Base-by-base conservation (phyloP, 106 monocot species). In the Xerophyta viscosa region DNA sequence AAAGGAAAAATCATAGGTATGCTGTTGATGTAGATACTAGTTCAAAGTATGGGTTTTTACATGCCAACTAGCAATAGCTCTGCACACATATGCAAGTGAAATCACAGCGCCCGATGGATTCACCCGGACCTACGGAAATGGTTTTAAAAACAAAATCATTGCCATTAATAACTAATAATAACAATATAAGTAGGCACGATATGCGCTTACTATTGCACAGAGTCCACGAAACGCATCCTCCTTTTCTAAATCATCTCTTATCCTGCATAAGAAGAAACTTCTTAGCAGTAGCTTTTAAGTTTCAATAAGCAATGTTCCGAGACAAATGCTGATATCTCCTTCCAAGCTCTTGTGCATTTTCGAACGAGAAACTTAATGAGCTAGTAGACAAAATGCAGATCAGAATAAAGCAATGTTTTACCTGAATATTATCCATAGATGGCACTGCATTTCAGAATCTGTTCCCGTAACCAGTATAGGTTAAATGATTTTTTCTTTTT, bases 191-290 rank as follows among this genome's bases (percentile, higher is more conserved):
- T 50, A 14, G 10, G 39, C 2, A 24, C 52, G 43, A 43, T 24
- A 44, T 47, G 17, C 11, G 29, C 17, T 10, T 68, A 98, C 98
- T 78, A 98, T 77, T 57, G 86, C 89, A 75, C 98, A 90, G 22
- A 98, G 77, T 37, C 98, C 98, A 21, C 77, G 72, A 47, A 98
- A 98, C 52, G 98, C 89, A 69, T 98, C 89, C 57, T 98, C 98
- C 58, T 98, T 98, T 54, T 98, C 98, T 61, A 75, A 70, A 68
- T 98, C 98, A 75, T 98, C 98, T 36, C 98, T 56, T 61, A 98
- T 90, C 85, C 98, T 98, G 82, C 23, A 74, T 24, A 71, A 58
- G 11, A 25, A 52, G 27, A 33, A 15, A 43, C 23, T 47, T 42
- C 11, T n/a, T 13, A 52, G 39, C 39, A 39, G 39, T 2, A 10